Base-by-base conservation (phyloP, 1,139 yeast species). In the Debaryomyces psychrophilus region DNA sequence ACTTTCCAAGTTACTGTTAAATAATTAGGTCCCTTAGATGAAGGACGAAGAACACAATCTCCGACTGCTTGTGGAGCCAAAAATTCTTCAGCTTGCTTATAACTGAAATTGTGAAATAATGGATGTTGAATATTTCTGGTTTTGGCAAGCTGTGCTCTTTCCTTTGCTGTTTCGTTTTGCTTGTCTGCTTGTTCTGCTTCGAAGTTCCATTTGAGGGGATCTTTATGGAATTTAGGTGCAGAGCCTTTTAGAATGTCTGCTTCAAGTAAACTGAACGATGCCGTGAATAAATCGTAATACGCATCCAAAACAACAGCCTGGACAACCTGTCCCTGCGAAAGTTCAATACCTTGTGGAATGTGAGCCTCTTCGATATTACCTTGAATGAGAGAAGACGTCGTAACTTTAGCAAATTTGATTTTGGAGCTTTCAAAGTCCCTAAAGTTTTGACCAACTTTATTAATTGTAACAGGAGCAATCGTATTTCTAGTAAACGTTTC, bases 1-100 rank as follows among this genome's bases (percentile, higher is more conserved):
- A 95, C 92, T 64, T 93, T 93, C 98, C 99, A 93, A 0, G 99
- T 93, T 34, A 92, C 87, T 2, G 97, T 92, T 57, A 93, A 77
- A 65, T 83, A 97, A 54, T 89, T 87, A 37, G 82, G 77, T 29
- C 99, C 99, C 51, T 85, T 83, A 6, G 96, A 89, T 1, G 97
- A 90, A 8, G 98, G 99, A 56, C 99, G 82, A 48, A 93, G 89
- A 27, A 95, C 96, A 69, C 90, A 82, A 58, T 90, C 97, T 43
- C 99, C 99, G 50, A 92, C 85, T 40, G 85, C 82, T 64, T 87
- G 81, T 12, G 96, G 88, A 9, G 97, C 97, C 60, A 93, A 76
- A 58, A 79, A 92, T 58, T 89, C 96, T 66, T 93, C 98, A 0
- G 99, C 98, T 69, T 93, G 97, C 50, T 77, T 78, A 51, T 87